Base-by-base conservation (phyloP, 2,329 filamentous ascomycete species). In the Trichoderma sp. region DNA sequence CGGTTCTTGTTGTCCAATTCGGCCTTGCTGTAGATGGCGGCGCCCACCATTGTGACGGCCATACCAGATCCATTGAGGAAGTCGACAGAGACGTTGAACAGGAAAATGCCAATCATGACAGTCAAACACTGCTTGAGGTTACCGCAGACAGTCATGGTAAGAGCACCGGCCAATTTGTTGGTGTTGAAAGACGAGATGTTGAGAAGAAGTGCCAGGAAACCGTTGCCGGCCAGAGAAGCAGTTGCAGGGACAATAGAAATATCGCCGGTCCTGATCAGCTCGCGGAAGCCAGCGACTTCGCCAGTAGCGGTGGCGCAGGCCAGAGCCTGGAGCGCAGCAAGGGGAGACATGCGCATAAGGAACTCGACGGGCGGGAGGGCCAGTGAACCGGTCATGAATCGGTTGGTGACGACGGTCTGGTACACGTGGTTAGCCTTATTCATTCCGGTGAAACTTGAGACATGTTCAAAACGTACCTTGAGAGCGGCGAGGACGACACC, bases 311-410 rank as follows among this genome's bases (percentile, higher is more conserved):
- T 80, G 23, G 87, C 85, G 78, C 85, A 88, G 55, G 84, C 76
- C 58, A 89, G 75, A 17, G 87, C 86, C 78, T 90, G 88, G 47
- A 85, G 75, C 50, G 85, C 87, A 12, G 89, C 88, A 9, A 91
- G 83, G 1, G 88, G 89, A 13, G 87, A 88, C 86, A 90, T 88
- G 78, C 88, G 85, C 76, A 88, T 83, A n/a, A 90, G 84, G 20
- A 90, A 84, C 76, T 91, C 89, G 73, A 90, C 82, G 2, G 88
- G 85, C 0, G 87, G 85, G 4, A 90, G 84, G 23, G 85, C 84
- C 32, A 90, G 83, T 4, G 84, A 83, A 36, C 88, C 88, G 9
- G 88, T 91, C 87, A 90, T 89, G 76, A 91, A 85, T 76, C 87
- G 85, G 80, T 91, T 91, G 43, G 88, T 90, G 34, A 87, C 87